Base-by-base conservation (phyloP, 495 filamentous ascomycete genomes). In the Aspergillus ostianus region DNA sequence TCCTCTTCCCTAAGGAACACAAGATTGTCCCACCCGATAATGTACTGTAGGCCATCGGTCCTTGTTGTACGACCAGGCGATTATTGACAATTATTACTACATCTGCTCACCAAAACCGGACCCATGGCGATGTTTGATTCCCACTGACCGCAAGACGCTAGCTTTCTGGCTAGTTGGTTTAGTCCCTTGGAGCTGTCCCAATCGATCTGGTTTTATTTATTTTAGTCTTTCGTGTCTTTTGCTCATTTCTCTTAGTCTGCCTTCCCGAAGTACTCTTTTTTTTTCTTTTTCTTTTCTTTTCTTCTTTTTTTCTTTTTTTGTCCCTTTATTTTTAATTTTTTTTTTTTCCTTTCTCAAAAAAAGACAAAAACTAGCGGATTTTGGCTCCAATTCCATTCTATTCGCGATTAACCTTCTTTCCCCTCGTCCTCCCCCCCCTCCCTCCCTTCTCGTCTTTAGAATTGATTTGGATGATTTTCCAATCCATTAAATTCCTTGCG, bases 401-500 rank as follows among this genome's bases (percentile, higher is more conserved):
- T 32, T 32, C 29, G 29, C 29, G 29, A 32, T 57, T 26, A 53
- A 41, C 54, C 51, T n/a, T 50, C 20, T 51, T 44, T 51, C 32
- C 21, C 64, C 44, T 57, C 21, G 36, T 26, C 29, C 30, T 58
- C 47, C 44, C 53, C 51, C 12, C 23, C 21, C 49, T n/a, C 56
- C 47, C 44, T 54, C 59, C 53, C 30, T 52, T 45, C 54, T 23
- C 53, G 60, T 47, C 53, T 26, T 44, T 55, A 55, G 58, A 21
- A 41, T 17, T 15, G 9, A 12, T 41, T 41, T 15, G 50, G 32
- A 52, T 49, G 13, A 32, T 57, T 44, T 49, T 57, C 47, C 62
- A 64, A 57, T 59, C 51, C 64, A 63, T 61, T 64, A 44, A 61
- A 63, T 55, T 62, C 63, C 68, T 64, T 69, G 59, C 64, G 58